A percentile compares a stretch with the other conserved stretches of the same genome.
Evolutionary conservation across 83 land plant species (phyloP).

Genomic region (Picea mariana): DNA sequence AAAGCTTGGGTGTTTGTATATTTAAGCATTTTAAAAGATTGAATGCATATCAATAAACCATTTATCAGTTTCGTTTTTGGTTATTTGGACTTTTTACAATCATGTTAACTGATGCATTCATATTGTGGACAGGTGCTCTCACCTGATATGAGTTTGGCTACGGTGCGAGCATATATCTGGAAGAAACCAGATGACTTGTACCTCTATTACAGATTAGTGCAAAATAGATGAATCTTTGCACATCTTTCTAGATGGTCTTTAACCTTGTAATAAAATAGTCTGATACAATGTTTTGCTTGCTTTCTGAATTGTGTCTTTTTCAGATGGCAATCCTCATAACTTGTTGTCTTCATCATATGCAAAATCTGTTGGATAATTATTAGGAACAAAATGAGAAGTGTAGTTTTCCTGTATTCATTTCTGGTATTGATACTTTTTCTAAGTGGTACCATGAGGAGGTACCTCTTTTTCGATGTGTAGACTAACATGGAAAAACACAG

Average conservation of each 20-base stretch:
- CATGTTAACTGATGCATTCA: not conserved
- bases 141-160: conserved; percentile 96
- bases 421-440: conserved; percentile 11
- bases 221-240: conserved; percentile 13
- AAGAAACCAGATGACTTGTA: conserved; percentile 94
- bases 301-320: conserved; percentile 11
- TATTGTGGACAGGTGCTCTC: conserved; percentile 59
- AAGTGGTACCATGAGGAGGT: conserved; percentile 5
- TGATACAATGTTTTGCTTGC: conserved; percentile 9
- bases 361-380: not conserved
- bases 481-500: conserved; percentile 3
- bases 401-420: not conserved
- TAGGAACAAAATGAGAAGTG: not conserved
- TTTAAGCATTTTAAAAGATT: not conserved
- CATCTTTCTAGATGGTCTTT: not conserved
- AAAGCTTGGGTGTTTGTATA: not conserved
- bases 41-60: not conserved
- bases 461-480: conserved; percentile 12
- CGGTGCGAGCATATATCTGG: conserved; percentile 92
- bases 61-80: not conserved
- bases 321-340: conserved; percentile 1
- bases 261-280: conserved; percentile 13
- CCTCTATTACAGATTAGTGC: conserved; percentile 70
- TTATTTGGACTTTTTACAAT: too few relatives aligned
- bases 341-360: conserved; percentile 1